Conservation (phyloP, 176 grass and related monocot species). For the Urochloa ruziziensis region DNA sequence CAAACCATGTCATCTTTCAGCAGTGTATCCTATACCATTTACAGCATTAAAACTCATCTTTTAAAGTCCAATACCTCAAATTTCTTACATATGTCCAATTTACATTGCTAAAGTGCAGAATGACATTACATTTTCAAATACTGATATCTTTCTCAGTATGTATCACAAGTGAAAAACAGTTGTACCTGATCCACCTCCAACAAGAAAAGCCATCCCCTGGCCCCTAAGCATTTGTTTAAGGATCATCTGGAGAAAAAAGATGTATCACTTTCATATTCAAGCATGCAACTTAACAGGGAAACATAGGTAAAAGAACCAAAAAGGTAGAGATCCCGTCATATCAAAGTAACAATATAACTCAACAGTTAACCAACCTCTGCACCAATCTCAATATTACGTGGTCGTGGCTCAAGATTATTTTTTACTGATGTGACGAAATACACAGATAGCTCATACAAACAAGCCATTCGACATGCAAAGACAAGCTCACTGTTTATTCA, state of each 20-base stretch:
- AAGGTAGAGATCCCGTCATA: not conserved
- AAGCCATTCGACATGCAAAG: too few species aligned
- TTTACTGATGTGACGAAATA: too few species aligned
- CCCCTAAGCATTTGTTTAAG: slow-evolving; percentile 95
- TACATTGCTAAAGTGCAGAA: slow-evolving; percentile 8
- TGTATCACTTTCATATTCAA: slow-evolving; percentile 19
- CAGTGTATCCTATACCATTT: slow-evolving; percentile 7
- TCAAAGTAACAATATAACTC: slow-evolving; percentile 5
- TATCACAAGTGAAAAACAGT: not conserved
- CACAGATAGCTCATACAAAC: too few species aligned
- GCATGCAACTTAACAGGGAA: not conserved
- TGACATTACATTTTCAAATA: not conserved
- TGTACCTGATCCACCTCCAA: slow-evolving; percentile 86
- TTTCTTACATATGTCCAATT: not conserved
- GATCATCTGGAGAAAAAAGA: slow-evolving; percentile 55
- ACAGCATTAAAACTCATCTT: not conserved
- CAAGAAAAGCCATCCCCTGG: slow-evolving; percentile 90
- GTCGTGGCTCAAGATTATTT: slow-evolving; percentile 79
- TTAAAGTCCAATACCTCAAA: not conserved
- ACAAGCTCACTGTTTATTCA: too few species aligned
- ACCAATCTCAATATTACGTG: slow-evolving; percentile 69
- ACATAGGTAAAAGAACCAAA: slow-evolving; percentile 18
- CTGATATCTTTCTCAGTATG: not conserved
- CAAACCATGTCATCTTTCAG: not conserved
- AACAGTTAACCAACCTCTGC: slow-evolving; percentile 69